phyloP scores from a whole-genome alignment of 441 rosid genomes.

The Lepidium campestre region DNA sequence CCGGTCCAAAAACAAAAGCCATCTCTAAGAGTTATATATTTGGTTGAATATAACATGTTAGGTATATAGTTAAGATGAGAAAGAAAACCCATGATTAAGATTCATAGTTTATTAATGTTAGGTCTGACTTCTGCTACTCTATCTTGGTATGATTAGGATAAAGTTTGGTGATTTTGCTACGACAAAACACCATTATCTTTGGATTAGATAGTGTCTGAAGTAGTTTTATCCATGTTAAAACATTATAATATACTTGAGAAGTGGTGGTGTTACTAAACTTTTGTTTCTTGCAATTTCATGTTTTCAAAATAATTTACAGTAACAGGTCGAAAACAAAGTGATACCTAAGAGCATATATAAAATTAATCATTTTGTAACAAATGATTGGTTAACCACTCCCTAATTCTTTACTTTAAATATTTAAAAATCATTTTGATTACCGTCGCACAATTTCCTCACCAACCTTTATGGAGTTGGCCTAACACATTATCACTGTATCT shows the following conservation, averaged over 20 bases:
- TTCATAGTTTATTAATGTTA: slow-evolving; percentile 5
- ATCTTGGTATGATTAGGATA: background rate
- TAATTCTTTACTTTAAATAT: background rate
- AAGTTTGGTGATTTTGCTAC: slow-evolving; percentile 8
- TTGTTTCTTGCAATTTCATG: background rate
- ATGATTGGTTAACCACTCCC: slow-evolving; percentile 21
- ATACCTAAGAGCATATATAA: slow-evolving; percentile 22
- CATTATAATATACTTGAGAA: background rate
- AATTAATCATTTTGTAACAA: background rate
- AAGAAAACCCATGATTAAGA: background rate
- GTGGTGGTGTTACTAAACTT: background rate
- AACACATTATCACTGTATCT: background rate
- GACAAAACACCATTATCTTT: background rate
- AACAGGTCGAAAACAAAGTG: slow-evolving; percentile 18
- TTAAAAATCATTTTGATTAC: background rate
- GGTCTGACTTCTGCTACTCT: slow-evolving; percentile 5
- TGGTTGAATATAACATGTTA: background rate
- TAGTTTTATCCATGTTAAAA: background rate
- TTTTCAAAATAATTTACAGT: background rate
- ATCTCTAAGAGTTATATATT: no score
- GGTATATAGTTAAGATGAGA: background rate
- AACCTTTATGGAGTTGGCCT: slow-evolving; percentile 20
- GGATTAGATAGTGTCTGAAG: background rate
- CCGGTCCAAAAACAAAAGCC: no score
- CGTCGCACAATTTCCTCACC: slow-evolving; percentile 15